Evolutionary conservation across 2,329 filamentous ascomycete species (phyloP).

Genomic region (Clarireedia monteithiana): DNA sequence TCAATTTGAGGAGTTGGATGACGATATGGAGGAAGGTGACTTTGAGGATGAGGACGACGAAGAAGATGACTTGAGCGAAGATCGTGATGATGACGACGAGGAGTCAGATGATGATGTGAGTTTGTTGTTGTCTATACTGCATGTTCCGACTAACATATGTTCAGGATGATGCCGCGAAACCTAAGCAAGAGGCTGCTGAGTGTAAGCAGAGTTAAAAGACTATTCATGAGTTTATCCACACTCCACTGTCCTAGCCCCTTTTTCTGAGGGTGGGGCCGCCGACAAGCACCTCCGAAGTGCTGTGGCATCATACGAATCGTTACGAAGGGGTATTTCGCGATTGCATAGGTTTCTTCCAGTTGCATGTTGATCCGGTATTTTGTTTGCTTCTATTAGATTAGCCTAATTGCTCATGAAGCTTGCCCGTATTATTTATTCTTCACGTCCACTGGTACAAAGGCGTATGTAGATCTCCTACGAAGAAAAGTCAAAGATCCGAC

Average conservation of each 20-base stretch:
- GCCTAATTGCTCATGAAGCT: slow-evolving; percentile 23
- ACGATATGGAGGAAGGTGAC: slow-evolving; percentile 74
- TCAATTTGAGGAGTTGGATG: slow-evolving; percentile 86
- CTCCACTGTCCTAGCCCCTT: background rate
- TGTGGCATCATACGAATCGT: slow-evolving; percentile 3
- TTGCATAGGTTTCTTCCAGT: slow-evolving; percentile 19
- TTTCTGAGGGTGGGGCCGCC: background rate
- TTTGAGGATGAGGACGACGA: slow-evolving; percentile 84
- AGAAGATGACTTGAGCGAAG: slow-evolving; percentile 78
- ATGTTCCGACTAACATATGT: background rate
- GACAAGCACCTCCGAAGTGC: slow-evolving; percentile 8
- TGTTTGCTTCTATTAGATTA: slow-evolving; percentile 26
- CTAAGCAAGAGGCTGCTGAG: slow-evolving; percentile 89
- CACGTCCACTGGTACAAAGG: slow-evolving; percentile 14
- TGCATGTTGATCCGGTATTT: slow-evolving; percentile 16
- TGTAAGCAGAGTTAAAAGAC: slow-evolving; percentile 81
- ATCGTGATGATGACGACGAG: slow-evolving; percentile 68
- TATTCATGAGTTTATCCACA: background rate
- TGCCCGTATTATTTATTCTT: slow-evolving; percentile 12
- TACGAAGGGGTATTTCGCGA: slow-evolving; percentile 6
- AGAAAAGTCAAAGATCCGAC: slow-evolving; percentile 16
- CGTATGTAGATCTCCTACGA: slow-evolving; percentile 16
- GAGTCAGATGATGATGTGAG: slow-evolving; percentile 72
- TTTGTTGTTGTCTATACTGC: slow-evolving; percentile 8
- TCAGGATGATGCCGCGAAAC: slow-evolving; percentile 83